Evolutionary conservation across 257 asterid genomes (phyloP).

Genomic region (Gentiana straminea): DNA sequence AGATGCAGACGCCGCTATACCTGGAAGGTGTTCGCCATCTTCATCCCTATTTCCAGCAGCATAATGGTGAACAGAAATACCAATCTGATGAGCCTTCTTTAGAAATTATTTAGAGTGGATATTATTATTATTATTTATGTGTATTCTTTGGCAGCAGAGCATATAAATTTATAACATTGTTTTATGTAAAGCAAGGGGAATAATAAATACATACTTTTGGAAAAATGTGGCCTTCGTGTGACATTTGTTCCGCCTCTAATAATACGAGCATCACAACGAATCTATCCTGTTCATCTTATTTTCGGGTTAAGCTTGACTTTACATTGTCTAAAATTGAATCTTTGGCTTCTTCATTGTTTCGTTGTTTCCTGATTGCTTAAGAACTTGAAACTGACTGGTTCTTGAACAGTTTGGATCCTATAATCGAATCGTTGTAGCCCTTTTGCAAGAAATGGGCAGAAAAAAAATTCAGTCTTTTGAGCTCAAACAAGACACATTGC

Average conservation of each 20-base stretch:
- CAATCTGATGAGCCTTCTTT: background rate
- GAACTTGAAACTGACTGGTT: conserved; percentile 15
- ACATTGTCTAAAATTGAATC: conserved; percentile 14
- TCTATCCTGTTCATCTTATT: no score
- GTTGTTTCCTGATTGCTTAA: conserved; percentile 14
- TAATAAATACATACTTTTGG: background rate
- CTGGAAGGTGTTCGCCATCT: conserved; percentile 50
- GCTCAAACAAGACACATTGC: conserved; percentile 32
- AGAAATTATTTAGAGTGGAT: conserved; percentile 6
- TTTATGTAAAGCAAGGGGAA: background rate
- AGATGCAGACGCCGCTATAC: conserved; percentile 77
- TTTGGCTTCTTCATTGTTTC: conserved; percentile 12
- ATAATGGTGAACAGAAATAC: conserved; percentile 12
- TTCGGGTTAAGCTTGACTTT: no score
- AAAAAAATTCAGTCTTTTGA: conserved; percentile 38
- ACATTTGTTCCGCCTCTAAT: no score
- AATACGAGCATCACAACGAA: no score
- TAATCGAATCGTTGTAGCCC: no score
- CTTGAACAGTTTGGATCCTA: conserved; percentile 2
- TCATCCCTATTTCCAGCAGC: conserved; percentile 68
- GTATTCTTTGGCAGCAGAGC: background rate
- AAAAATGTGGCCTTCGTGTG: background rate
- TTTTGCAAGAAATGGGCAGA: conserved; percentile 24
- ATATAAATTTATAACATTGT: no score
- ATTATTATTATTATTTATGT: background rate